Percentiles rank a stretch among this genome's conserved stretches.
phyloP scores from a whole-genome alignment of 345 rosid species.

The Gossypium australe region DNA sequence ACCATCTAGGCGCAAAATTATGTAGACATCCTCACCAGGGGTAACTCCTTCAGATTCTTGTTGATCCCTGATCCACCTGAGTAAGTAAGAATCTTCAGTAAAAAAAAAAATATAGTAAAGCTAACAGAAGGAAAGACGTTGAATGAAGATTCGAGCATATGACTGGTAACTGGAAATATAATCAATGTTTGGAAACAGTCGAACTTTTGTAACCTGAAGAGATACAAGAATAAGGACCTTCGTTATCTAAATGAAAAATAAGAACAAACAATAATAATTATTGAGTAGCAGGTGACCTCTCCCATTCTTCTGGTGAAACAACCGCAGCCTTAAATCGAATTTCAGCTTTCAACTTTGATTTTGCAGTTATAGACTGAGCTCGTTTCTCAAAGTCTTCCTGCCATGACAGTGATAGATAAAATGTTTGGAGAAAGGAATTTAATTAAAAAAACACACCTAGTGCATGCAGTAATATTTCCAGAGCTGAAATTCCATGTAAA shows the following conservation, averaged over 20 bases:
- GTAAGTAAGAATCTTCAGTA: slow-evolving; percentile 4
- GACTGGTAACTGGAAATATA: neutral
- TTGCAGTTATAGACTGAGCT: slow-evolving; percentile 68
- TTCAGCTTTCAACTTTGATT: slow-evolving; percentile 88
- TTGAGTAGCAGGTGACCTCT: slow-evolving; percentile 51
- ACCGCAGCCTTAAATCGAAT: slow-evolving; percentile 70
- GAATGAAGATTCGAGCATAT: slow-evolving; percentile 2
- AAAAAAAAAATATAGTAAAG: neutral
- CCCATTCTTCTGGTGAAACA: slow-evolving; percentile 81
- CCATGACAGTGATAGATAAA: slow-evolving; percentile 18
- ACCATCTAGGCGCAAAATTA: slow-evolving; percentile 88
- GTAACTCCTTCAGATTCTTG: slow-evolving; percentile 82
- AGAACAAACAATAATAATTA: neutral
- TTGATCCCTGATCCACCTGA: slow-evolving; percentile 91
- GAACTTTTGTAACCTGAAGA: neutral
- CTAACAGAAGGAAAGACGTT: neutral
- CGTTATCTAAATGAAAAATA: neutral
- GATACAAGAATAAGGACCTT: neutral
- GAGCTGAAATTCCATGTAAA: neutral
- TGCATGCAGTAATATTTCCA: neutral
- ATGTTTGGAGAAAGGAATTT: slow-evolving; percentile 8
- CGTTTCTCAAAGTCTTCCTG: slow-evolving; percentile 90
- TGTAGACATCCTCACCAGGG: slow-evolving; percentile 85
- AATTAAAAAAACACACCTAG: neutral
- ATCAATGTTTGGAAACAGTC: neutral